A percentile compares a stretch with the other conserved stretches of the same genome.
phyloP scores from a whole-genome alignment of 139 green algal species.

The Ostreobium quekettii region DNA sequence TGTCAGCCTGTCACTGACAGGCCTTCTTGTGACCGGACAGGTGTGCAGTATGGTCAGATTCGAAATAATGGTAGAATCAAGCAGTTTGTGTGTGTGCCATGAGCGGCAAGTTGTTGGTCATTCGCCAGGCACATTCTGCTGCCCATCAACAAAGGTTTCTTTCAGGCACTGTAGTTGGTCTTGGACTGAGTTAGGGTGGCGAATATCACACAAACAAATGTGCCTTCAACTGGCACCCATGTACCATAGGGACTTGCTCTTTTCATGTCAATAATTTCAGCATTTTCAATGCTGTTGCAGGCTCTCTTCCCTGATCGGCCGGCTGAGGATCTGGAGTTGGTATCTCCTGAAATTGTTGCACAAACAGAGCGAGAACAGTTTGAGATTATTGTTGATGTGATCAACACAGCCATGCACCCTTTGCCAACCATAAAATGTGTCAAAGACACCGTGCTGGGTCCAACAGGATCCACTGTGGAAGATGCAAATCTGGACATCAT shows the following conservation, averaged over 20 bases:
- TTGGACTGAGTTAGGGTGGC: conserved; percentile 4
- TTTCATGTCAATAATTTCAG: too few species aligned
- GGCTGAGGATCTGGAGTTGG: conserved; percentile 16
- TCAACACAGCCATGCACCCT: conserved; percentile 16
- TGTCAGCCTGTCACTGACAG: conserved; percentile 1
- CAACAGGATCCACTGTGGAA: conserved; percentile 16
- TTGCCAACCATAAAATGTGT: conserved; percentile 14
- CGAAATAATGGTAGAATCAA: too few species aligned
- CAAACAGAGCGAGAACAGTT: conserved; percentile 6
- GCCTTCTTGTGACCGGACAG: conserved; percentile 6
- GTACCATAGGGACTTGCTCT: too few species aligned
- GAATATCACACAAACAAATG: too few species aligned
- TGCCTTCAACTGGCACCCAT: too few species aligned
- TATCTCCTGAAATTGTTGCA: conserved; percentile 12
- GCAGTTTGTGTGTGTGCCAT: too few species aligned
- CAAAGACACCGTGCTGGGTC: conserved; percentile 10
- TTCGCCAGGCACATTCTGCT: neutral
- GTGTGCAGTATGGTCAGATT: neutral
- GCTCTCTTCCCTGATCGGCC: conserved; percentile 1
- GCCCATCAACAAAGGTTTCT: neutral
- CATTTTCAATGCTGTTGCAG: neutral
- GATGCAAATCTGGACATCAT: conserved; percentile 10
- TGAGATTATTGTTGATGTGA: conserved; percentile 18
- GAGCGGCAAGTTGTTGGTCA: too few species aligned
- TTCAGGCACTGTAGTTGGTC: conserved; percentile 1